A percentile compares a stretch with the other conserved stretches of the same genome.
Conservation (phyloP, 352 stramenopile species). For the Phytophthora foliorum region DNA sequence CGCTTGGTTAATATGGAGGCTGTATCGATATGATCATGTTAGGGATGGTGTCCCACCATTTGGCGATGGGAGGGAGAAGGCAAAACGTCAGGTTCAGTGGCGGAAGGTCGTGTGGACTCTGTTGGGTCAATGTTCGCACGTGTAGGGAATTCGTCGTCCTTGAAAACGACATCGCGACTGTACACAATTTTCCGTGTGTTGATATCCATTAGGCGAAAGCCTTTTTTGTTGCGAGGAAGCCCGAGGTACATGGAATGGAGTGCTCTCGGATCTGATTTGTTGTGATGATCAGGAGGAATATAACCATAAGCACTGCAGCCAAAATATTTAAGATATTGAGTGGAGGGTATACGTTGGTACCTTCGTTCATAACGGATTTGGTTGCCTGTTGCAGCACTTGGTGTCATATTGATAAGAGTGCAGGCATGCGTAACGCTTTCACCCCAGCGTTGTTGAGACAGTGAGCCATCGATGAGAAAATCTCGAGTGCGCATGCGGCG, state of each 20-base stretch:
- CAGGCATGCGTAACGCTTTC: background rate
- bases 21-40: background rate
- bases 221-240: background rate
- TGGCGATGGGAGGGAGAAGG: background rate
- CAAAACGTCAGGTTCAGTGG: background rate
- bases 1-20: background rate
- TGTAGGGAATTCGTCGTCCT: background rate
- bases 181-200: background rate
- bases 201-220: background rate
- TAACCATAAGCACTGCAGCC: background rate
- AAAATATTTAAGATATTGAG: background rate
- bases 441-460: slow-evolving; percentile 10
- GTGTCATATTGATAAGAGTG: slow-evolving; percentile 6
- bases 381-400: too few species aligned
- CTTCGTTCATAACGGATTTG: background rate
- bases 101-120: background rate
- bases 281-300: background rate
- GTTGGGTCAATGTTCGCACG: background rate
- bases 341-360: background rate
- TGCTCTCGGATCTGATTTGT: background rate
- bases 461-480: slow-evolving; percentile 9
- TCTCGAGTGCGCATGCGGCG: slow-evolving; percentile 20
- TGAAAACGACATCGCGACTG: background rate
- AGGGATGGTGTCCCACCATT: background rate
- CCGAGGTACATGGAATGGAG: background rate